phyloP scores from a whole-genome alignment of 768 basidiomycete species.

The Pleurotus salmoneostramineus region DNA sequence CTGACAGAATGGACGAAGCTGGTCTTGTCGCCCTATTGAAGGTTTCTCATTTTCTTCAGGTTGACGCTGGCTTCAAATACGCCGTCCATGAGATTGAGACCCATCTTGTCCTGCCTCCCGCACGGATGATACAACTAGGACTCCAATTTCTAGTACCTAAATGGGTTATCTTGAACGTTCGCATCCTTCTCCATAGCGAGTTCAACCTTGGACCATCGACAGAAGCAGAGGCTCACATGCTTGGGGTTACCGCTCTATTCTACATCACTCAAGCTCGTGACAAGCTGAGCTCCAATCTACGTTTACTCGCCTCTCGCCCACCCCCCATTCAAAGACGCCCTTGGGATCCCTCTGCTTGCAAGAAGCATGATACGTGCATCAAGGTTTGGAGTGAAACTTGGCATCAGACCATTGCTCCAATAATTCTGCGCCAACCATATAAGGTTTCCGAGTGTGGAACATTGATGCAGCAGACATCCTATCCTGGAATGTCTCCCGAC shows the following conservation, averaged over 20 bases:
- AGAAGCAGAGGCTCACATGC: background rate
- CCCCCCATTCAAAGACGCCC: background rate
- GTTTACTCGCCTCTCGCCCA: background rate
- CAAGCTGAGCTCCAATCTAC: background rate
- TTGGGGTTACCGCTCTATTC: background rate
- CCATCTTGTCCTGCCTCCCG: background rate
- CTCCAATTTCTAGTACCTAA: background rate
- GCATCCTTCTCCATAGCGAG: background rate
- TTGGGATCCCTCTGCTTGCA: no score
- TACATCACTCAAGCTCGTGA: background rate
- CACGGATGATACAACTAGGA: background rate
- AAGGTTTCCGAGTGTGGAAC: background rate
- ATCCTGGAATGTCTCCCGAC: background rate
- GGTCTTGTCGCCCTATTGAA: background rate
- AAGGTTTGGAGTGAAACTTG: background rate
- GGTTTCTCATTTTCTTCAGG: background rate
- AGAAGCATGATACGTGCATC: background rate
- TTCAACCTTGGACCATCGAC: no score
- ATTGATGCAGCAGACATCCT: background rate
- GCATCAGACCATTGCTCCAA: background rate
- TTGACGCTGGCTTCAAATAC: background rate
- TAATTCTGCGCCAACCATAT: background rate
- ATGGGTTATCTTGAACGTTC: background rate
- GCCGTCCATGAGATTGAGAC: background rate
- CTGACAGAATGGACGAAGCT: background rate